Evolutionary conservation across 2,329 filamentous ascomycete genomes (phyloP), one percentile per base, ranked within the genome.

Genomic region (Neurospora sp.): DNA sequence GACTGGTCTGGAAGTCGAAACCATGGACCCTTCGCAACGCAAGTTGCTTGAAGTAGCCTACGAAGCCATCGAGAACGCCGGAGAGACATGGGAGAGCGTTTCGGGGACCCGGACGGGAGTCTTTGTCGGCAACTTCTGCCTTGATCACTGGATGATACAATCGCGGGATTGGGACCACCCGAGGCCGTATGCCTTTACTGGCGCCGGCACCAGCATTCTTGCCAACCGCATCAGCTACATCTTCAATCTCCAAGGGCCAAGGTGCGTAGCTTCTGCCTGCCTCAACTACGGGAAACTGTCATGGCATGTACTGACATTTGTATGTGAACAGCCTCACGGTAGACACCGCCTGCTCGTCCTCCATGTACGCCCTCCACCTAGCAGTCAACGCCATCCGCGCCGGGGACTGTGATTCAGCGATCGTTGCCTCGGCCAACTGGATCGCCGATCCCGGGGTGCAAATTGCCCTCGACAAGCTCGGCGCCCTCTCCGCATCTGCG

Each of bases 1-100:
- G 43, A 77, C 75, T 0, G 77, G 78, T 2, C 70, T 76, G 8
- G 82, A 84, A 69, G 81, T 80, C 15, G 75, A 76, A 67, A 76
- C 74, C 36, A 78, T 83, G 71, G 81, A 83, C 68, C 81, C 81
- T 1, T 80, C 81, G 69, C 81, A 82, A 72, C 75, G 81, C 2
- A 77, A 78, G 70, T 74, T 80, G 15, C 75, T 81, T 6, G 81
- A 83, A 66, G 79, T 80, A 0, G 76, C 76, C n/a, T 83, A 80
- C 68, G 81, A 83, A 68, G 79, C 80, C 0, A 72, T 87, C 5
- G 80, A 79, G 66, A 75, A 72, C 6, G 79, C 77, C 1, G 81
- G 81, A 17, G 40, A 79, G 0, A 72, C 76, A 1, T 69, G 79
- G 19, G 74, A 78, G 1, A 66, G 73, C 1, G 68, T 79, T 73